Evolutionary conservation across 306 rosid species (phyloP).

Genomic region (Citrullus mucosospermus): DNA sequence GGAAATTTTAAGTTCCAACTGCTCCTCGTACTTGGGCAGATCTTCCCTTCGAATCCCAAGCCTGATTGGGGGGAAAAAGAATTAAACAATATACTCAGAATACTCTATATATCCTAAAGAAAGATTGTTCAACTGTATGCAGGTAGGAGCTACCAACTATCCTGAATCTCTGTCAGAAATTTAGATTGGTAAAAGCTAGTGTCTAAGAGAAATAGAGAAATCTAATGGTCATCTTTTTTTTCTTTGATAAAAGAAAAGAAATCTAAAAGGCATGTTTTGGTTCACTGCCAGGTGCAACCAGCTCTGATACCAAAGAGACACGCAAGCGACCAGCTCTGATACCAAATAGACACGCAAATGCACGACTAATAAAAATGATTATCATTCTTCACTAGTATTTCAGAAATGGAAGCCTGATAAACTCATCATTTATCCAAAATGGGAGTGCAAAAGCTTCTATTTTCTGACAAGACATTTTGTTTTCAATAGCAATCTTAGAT

Average conservation of each 20-base stretch:
- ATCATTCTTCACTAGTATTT: neutral
- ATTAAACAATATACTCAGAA: neutral
- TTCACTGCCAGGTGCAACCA: neutral
- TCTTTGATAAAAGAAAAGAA: neutral
- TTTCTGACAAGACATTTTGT: neutral
- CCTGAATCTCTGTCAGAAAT: neutral
- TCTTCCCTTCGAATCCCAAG: constrained; percentile 64
- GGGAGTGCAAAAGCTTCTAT: neutral
- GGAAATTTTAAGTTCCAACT: constrained; percentile 64
- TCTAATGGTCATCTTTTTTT: no score
- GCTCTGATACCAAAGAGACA: neutral
- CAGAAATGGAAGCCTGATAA: neutral
- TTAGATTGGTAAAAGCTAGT: neutral
- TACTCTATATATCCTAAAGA: neutral
- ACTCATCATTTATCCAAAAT: neutral
- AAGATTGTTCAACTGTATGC: neutral
- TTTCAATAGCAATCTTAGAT: neutral
- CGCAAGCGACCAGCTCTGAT: neutral
- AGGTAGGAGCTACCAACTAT: neutral
- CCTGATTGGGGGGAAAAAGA: constrained; percentile 12
- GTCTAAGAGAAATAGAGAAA: neutral
- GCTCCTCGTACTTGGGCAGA: constrained; percentile 70
- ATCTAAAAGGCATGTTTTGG: neutral
- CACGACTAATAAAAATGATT: neutral
- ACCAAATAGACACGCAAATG: neutral